Evolutionary conservation across 1,284 basidiomycete species (phyloP).

Genomic region (Spongiforma sp.): DNA sequence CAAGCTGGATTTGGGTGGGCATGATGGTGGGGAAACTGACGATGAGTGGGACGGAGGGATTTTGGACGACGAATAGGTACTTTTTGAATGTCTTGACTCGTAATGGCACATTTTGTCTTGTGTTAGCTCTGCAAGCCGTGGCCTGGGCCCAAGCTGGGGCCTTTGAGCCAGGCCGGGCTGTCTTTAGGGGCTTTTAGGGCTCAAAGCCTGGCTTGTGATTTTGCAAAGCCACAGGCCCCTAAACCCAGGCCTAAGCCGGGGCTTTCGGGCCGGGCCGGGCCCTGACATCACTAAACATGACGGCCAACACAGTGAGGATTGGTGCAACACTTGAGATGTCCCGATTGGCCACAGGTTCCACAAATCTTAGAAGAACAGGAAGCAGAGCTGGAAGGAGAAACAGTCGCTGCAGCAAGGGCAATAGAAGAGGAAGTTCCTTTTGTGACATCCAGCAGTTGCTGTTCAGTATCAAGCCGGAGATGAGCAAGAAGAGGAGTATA

Average conservation of each 20-base stretch:
- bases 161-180: not conserved
- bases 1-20: not conserved
- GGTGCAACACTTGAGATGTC: no score
- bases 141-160: not conserved
- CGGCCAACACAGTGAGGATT: no score
- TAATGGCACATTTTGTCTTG: not conserved
- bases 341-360: no score
- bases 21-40: not conserved
- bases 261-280: not conserved
- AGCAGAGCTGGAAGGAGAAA: no score
- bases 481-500: not conserved
- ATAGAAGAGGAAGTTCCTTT: not conserved
- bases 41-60: not conserved
- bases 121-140: not conserved
- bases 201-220: not conserved
- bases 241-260: not conserved
- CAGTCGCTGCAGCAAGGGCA: not conserved
- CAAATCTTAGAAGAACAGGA: no score
- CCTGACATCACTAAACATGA: not conserved
- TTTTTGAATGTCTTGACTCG: not conserved
- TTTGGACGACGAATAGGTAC: not conserved
- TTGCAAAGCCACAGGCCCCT: not conserved
- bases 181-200: not conserved
- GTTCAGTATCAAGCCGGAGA: not conserved
- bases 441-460: not conserved